Base-by-base conservation (phyloP, 1,284 basidiomycete genomes). In the Ustilago hordei region DNA sequence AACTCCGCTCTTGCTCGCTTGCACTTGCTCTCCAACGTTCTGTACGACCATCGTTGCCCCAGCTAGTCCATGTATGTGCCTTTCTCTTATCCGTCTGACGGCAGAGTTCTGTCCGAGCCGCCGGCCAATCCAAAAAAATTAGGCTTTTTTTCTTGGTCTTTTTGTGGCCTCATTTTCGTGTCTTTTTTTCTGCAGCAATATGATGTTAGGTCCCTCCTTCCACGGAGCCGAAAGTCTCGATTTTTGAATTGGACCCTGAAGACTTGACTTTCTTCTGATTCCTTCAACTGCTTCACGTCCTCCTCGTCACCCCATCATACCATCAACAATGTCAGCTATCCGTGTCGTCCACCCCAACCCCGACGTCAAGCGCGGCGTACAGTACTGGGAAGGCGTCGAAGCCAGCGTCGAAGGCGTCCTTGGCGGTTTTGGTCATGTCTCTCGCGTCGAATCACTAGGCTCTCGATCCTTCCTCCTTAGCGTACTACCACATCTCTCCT, bases 371-470 rank as follows among this genome's bases (percentile, higher is more conserved):
- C 69, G 78, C 5, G 84, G 84, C 17, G 77, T 86, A 0, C 65
- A 81, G 34, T 86, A 86, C 67, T 86, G 84, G 84, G 64, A 85
- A 52, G 70, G 78, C 12, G 83, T 85, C 13, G 76, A 81, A 11
- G 80, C 84, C 0, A 86, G 81, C 47, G 84, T 86, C 15, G 82
- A 84, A 65, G 83, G 83, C 15, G 82, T 84, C 4, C 75, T 84
- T 13, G 83, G 83, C 17, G 83, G 84, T 0, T 86, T 79, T 36
- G 84, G 84, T 19, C 76, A 78, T 19, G 84, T 86, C 23, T 84
- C 84, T 4, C 79, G 83, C 28, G 75, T 85, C 45, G 84, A 86
- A 35, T 80, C 84, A 53, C 65, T 85, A 3, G 84, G 84, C n/a
- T 80, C 83, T 15, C 81, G 84, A 38, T 74, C 78, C 17, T 86